phyloP scores from a whole-genome alignment of 306 rosid genomes.

The Trifolium subterraneum region DNA sequence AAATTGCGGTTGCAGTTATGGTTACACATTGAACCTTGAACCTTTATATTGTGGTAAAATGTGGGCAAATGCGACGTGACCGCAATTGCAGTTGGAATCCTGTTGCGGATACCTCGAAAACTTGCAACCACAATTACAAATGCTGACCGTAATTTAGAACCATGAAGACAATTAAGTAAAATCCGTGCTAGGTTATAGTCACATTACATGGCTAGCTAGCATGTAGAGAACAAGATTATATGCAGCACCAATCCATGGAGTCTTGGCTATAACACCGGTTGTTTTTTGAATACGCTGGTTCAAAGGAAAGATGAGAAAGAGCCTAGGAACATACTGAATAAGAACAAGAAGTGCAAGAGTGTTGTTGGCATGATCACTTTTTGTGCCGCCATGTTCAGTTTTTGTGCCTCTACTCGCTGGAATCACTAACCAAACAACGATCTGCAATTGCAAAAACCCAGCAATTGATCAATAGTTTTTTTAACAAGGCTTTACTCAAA shows the following conservation, averaged over 20 bases:
- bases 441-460: constrained; percentile 50
- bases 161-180: background rate
- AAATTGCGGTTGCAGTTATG: background rate
- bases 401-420: constrained; percentile 58
- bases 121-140: background rate
- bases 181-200: background rate
- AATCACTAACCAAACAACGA: constrained; percentile 79
- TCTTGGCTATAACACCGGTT: constrained; percentile 77
- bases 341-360: constrained; percentile 81
- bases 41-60: background rate
- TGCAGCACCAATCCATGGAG: constrained; percentile 95
- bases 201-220: constrained; percentile 85
- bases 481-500: background rate
- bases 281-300: constrained; percentile 75
- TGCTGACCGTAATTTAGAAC: background rate
- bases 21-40: background rate
- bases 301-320: constrained; percentile 85
- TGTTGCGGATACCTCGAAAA: background rate
- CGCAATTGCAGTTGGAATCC: background rate
- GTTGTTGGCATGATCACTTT: constrained; percentile 76
- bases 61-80: background rate
- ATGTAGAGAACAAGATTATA: constrained; percentile 86
- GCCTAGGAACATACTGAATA: constrained; percentile 76
- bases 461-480: background rate
- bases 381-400: constrained; percentile 60